These are phyloP conservation scores for Vinca minor DNA, from an alignment of 257 asterid genomes.

Conservation along the genomic window DNA sequence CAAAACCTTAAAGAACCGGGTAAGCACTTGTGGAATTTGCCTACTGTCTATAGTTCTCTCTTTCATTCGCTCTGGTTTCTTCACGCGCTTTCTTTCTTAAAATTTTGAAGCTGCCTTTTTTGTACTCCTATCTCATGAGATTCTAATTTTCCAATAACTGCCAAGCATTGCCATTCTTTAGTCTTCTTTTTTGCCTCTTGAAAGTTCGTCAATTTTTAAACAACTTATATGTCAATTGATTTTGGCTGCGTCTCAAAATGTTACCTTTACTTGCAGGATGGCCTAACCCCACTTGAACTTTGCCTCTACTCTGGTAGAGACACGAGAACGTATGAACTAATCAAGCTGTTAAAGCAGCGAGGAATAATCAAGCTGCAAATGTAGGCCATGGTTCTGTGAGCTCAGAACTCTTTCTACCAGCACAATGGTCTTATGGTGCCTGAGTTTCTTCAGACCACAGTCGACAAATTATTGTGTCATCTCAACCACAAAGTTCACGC, in stretches of 20 bases:
- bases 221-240: neutral
- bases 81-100: neutral
- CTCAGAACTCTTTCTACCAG: neutral
- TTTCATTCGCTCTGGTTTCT: neutral
- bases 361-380: constrained; percentile 13
- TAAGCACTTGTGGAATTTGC: constrained; percentile 14
- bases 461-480: neutral
- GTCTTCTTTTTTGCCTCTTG: too few relatives aligned
- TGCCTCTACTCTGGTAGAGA: constrained; percentile 66
- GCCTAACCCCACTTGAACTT: constrained; percentile 55
- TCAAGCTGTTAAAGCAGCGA: constrained; percentile 47
- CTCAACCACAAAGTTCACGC: neutral
- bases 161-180: neutral
- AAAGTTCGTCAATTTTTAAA: too few relatives aligned
- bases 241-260: neutral
- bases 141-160: neutral
- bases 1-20: constrained; percentile 58
- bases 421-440: neutral
- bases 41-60: neutral
- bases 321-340: constrained; percentile 59
- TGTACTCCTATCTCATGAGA: neutral
- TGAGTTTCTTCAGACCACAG: neutral
- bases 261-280: constrained; percentile 42
- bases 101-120: neutral
- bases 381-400: neutral